Percentiles rank a stretch among this genome's conserved stretches.
These are phyloP conservation scores for Daucus carota DNA, from an alignment of 129 eudicot species.

Conservation along the genomic window DH1_v3.0 NC_030384.2:42442501-42443000, in stretches of 20 bases:
- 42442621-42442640: not conserved
- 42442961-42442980: constrained; percentile 36
- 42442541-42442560: not conserved
- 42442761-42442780: constrained; percentile 49
- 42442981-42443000: constrained; percentile 32
- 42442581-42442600: not conserved
- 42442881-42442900: constrained; percentile 58
- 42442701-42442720: constrained; percentile 14
- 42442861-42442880: constrained; percentile 21
- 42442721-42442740: constrained; percentile 37
- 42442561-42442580: not conserved
- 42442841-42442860: constrained; percentile 28
- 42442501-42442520: not conserved
- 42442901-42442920: constrained; percentile 86
- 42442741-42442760: constrained; percentile 62
- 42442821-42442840: constrained; percentile 56
- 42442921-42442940: constrained; percentile 64
- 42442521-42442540: no score
- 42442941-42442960: constrained; percentile 44
- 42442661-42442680: constrained; percentile 12
- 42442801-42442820: constrained; percentile 44
- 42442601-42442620: not conserved
- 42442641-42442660: constrained; percentile 27
- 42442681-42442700: constrained; percentile 3
- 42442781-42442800: constrained; percentile 43